Percentiles rank a stretch among this genome's conserved stretches.
Conservation (phyloP, 2,329 filamentous ascomycete species). For the Penicillium sp. region DNA sequence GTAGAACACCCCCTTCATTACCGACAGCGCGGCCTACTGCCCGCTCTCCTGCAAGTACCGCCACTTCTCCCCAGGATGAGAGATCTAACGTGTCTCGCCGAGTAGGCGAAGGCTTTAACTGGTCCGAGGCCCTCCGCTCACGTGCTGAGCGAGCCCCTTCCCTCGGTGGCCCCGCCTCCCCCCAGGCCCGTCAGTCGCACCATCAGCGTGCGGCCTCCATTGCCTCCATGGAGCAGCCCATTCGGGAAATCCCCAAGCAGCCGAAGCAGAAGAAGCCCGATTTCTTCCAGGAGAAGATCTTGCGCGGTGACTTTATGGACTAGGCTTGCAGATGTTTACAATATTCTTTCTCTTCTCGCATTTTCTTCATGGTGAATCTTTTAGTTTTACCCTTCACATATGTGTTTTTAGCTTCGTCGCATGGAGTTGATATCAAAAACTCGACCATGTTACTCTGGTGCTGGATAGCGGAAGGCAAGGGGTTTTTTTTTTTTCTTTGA, state of each 20-base stretch:
- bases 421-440: background rate
- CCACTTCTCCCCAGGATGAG: slow-evolving; percentile 36
- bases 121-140: slow-evolving; percentile 91
- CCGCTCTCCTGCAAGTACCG: slow-evolving; percentile 39
- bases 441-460: background rate
- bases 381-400: background rate
- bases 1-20: slow-evolving; percentile 54
- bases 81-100: slow-evolving; percentile 46
- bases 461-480: background rate
- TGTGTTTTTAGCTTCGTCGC: slow-evolving; percentile 6
- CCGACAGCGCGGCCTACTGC: slow-evolving; percentile 24
- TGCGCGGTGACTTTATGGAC: slow-evolving; percentile 98
- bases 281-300: slow-evolving; percentile 92
- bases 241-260: slow-evolving; percentile 46
- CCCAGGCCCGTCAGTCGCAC: slow-evolving; percentile 44
- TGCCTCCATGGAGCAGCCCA: slow-evolving; percentile 59
- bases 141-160: slow-evolving; percentile 77
- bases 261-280: slow-evolving; percentile 72
- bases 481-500: background rate
- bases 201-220: slow-evolving; percentile 44
- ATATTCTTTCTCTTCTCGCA: background rate
- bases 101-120: slow-evolving; percentile 91
- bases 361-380: background rate
- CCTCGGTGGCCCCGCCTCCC: slow-evolving; percentile 34
- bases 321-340: slow-evolving; percentile 42